These are phyloP conservation scores for Leccinum cinnamomeum DNA, from an alignment of 1,284 basidiomycete species.

Conservation along the genomic window DNA sequence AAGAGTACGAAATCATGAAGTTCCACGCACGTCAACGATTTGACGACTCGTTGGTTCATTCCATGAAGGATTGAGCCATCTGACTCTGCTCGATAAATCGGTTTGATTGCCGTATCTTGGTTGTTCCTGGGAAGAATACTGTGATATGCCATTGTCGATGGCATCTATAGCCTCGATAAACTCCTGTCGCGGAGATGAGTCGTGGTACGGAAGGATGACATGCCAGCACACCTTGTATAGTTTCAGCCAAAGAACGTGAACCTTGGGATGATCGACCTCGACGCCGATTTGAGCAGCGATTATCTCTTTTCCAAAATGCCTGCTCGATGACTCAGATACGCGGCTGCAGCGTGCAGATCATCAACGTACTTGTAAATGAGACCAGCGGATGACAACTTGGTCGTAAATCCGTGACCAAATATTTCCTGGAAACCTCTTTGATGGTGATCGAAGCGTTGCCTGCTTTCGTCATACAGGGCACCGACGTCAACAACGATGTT, in stretches of 20 bases:
- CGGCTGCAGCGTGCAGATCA: slow-evolving; percentile 1
- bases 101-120: slow-evolving; percentile 76
- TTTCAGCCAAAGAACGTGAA: slow-evolving; percentile 83
- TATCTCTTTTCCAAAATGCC: slow-evolving; percentile 92
- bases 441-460: slow-evolving; percentile 91
- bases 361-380: slow-evolving; percentile 85
- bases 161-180: slow-evolving; percentile 96
- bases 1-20: neutral
- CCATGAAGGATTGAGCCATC: slow-evolving; percentile 88
- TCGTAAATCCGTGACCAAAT: slow-evolving; percentile 83
- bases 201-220: neutral
- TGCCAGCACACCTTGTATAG: slow-evolving; percentile 66
- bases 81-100: slow-evolving; percentile 81
- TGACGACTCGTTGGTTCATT: slow-evolving; percentile 69
- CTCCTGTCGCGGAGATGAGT: slow-evolving; percentile 49
- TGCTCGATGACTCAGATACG: slow-evolving; percentile 33
- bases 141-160: slow-evolving; percentile 92
- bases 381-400: slow-evolving; percentile 92
- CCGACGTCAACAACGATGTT: slow-evolving; percentile 99
- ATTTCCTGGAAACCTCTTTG: slow-evolving; percentile 91
- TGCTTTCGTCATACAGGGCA: slow-evolving; percentile 82
- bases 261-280: slow-evolving; percentile 55
- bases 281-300: slow-evolving; percentile 66
- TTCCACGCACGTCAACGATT: slow-evolving; percentile 61
- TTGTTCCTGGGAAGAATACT: slow-evolving; percentile 62